A percentile compares a stretch with the other conserved stretches of the same genome.
Conservation (phyloP, 2,329 filamentous ascomycete species). For the Lachnellula hyalina region DNA sequence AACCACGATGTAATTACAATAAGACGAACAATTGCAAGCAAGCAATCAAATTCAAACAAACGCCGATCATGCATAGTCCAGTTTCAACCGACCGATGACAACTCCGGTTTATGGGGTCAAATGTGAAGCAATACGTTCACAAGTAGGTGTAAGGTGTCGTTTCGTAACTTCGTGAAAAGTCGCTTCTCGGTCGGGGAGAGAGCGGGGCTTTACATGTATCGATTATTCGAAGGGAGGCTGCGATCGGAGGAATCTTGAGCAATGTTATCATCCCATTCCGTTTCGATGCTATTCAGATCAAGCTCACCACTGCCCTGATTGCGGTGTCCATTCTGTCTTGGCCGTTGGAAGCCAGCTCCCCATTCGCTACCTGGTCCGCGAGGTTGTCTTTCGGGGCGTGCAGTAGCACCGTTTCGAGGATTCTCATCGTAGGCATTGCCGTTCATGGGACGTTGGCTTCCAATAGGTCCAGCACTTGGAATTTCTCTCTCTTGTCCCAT, state of each 20-base stretch:
- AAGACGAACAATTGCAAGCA: conserved; percentile 14
- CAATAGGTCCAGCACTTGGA: conserved; percentile 51
- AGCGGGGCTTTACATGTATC: conserved; percentile 23
- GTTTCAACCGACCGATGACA: conserved; percentile 11
- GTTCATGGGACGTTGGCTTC: conserved; percentile 55
- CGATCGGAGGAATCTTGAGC: conserved; percentile 30
- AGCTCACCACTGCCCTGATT: conserved; percentile 51
- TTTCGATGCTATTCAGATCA: conserved; percentile 21
- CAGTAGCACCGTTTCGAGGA: conserved; percentile 23
- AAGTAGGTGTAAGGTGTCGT: conserved; percentile 19
- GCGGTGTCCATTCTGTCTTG: conserved; percentile 55
- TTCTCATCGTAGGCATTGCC: conserved; percentile 26
- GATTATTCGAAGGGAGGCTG: conserved; percentile 19
- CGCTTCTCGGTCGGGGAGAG: conserved; percentile 9
- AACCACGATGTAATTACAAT: conserved; percentile 19
- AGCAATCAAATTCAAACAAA: conserved; percentile 12
- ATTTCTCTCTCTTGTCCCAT: conserved; percentile 46
- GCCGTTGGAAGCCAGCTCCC: conserved; percentile 52
- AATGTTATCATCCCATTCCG: conserved; percentile 27
- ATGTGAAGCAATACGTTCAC: conserved; percentile 12
- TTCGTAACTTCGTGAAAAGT: conserved; percentile 28
- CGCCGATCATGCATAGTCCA: conserved; percentile 13
- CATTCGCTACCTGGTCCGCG: conserved; percentile 51
- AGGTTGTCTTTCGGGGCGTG: conserved; percentile 56
- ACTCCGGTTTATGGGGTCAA: conserved; percentile 14